Evolutionary conservation across 140 eudicot genomes (phyloP), one percentile per base, ranked within the genome.

Genomic region (Oenanthe javanica): DNA sequence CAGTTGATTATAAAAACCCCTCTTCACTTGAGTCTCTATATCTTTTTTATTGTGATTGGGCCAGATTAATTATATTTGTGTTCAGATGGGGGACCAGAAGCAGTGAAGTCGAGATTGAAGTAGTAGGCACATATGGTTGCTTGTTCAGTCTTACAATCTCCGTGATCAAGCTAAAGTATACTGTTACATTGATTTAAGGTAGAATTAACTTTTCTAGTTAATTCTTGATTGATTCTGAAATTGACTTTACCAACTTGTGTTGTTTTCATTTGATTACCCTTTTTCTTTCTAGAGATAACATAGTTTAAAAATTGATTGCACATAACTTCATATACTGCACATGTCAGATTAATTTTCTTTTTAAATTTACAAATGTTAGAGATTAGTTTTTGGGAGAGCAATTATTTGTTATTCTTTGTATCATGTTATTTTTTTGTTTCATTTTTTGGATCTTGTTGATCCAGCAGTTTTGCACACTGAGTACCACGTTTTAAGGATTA

Each of bases 101-200:
- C 70, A 48, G 81, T 85, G 77, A 87, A 87, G 73, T 48, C 79
- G 51, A 85, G 75, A 46, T 18, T 87, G 84, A 87, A 57, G 83
- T 87, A 85, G 36, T 87, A 88, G 91, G 91, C 91, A 16, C 85
- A 83, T 45, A 15, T 87, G 75, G 88, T 87, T 77, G 79, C 84
- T 13, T 87, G 88, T 78, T 83, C 88, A 1, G 71, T 83, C 15
- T 72, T 54, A 10, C 88, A 85, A 64, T 50, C 83, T 80, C 82
- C 79, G 2, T 45, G 61, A 23, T 12, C 27, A 31, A 57, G 42
- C 78, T 73, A 40, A 78, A 38, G 82, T 80, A 67, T 71, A 71
- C 18, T 1, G 23, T 1, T 59, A n/a, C 38, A 31, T 27, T 31
- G 45, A 43, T 67, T 70, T n/a, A 61, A 61, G n/a, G 36, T 61